Percentiles rank a stretch among this genome's conserved stretches.
Evolutionary conservation across 768 basidiomycete species (phyloP).

Genomic region (Pleurotus ostreatus): DNA sequence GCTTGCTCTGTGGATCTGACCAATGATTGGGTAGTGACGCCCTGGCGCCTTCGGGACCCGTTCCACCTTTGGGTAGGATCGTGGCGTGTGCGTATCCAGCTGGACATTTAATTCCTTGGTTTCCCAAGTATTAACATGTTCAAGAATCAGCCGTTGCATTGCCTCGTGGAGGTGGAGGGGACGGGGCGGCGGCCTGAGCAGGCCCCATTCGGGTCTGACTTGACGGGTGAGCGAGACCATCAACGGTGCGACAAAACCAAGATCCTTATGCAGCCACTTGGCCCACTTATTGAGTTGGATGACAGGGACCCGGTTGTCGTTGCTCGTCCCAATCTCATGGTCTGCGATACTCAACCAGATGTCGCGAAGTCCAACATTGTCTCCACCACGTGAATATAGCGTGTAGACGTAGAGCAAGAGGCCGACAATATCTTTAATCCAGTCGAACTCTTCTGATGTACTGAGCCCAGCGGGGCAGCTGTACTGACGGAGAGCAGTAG

Average conservation of each 20-base stretch:
- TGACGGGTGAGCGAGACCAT: slow-evolving; percentile 1
- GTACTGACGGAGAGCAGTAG: neutral
- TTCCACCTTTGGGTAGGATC: too few relatives aligned
- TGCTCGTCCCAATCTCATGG: neutral
- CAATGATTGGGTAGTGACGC: too few relatives aligned
- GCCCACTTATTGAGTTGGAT: too few relatives aligned
- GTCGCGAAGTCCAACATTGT: neutral
- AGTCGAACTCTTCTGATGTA: neutral
- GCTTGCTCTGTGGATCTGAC: too few relatives aligned
- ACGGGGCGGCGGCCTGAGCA: too few relatives aligned
- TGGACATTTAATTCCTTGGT: neutral
- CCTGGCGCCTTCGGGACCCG: too few relatives aligned
- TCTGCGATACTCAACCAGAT: neutral
- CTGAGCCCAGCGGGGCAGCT: neutral
- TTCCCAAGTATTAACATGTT: neutral
- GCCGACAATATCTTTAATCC: neutral
- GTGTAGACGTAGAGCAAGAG: slow-evolving; percentile 1
- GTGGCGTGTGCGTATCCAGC: neutral
- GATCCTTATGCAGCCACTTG: too few relatives aligned
- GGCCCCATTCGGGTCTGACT: slow-evolving; percentile 6
- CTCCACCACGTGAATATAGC: neutral
- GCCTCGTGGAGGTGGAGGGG: neutral
- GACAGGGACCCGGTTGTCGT: neutral
- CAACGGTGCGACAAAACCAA: neutral
- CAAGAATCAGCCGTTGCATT: slow-evolving; percentile 10